Conservation (phyloP, 1,284 basidiomycete genomes). For the Cutaneotrichosporon sp. region DNA sequence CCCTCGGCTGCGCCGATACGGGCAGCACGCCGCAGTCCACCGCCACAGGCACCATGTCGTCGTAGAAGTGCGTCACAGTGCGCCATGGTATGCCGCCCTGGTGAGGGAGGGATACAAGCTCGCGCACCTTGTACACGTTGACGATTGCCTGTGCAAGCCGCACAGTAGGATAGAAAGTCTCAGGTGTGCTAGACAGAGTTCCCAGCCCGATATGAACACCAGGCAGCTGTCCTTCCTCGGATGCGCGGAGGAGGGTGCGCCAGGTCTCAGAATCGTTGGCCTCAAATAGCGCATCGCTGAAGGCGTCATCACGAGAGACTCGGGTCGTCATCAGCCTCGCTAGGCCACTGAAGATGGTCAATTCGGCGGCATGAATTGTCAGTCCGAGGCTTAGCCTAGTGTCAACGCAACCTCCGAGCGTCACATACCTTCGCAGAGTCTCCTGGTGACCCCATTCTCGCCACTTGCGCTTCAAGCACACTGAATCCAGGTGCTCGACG, state of each 20-base stretch:
- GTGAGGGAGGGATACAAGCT: constrained; percentile 3
- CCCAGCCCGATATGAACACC: background rate
- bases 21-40: background rate
- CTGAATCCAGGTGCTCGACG: constrained; percentile 9
- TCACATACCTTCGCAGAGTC: constrained; percentile 13
- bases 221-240: too few relatives aligned
- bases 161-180: constrained; percentile 11
- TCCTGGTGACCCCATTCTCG: constrained; percentile 19
- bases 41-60: constrained; percentile 2
- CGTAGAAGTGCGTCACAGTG: constrained; percentile 1
- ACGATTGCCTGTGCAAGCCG: constrained; percentile 16
- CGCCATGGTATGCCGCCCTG: background rate
- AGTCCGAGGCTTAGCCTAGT: constrained; percentile 14
- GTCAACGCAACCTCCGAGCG: background rate
- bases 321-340: constrained; percentile 6
- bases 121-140: constrained; percentile 12
- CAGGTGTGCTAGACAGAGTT: background rate
- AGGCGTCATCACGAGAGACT: background rate
- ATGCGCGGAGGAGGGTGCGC: constrained; percentile 3
- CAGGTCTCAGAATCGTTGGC: constrained; percentile 18
- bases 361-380: constrained; percentile 20
- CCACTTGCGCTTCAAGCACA: constrained; percentile 10
- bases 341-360: constrained; percentile 15
- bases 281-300: constrained; percentile 22
- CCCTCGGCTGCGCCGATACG: background rate